Conservation (phyloP, 768 basidiomycete genomes). For the Lactarius akahatsu region DNA sequence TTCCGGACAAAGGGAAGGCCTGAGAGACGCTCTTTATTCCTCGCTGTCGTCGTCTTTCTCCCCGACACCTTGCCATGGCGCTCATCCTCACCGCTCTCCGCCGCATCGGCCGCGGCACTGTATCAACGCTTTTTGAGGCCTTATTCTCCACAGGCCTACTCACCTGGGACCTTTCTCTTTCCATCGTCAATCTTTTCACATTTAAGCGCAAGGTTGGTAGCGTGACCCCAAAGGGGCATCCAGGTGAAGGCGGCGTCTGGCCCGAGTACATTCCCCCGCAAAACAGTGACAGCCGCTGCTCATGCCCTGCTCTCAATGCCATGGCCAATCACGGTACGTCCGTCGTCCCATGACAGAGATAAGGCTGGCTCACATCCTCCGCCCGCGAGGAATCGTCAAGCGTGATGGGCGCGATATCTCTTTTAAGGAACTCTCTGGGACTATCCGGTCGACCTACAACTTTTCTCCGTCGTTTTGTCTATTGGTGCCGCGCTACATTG, state of each 20-base stretch:
- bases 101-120: conserved; percentile 20
- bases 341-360: background rate
- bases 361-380: background rate
- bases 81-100: conserved; percentile 21
- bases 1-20: too few relatives aligned
- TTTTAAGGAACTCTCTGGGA: conserved; percentile 48
- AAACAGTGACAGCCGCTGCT: conserved; percentile 66
- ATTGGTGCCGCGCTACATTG: conserved; percentile 62
- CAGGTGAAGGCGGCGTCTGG: conserved; percentile 64
- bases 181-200: conserved; percentile 50
- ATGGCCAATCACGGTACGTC: conserved; percentile 76
- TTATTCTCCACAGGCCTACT: conserved; percentile 35
- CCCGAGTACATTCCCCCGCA: conserved; percentile 59
- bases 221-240: conserved; percentile 54
- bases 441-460: conserved; percentile 51
- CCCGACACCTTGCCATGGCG: background rate
- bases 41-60: background rate
- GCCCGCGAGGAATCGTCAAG: conserved; percentile 42
- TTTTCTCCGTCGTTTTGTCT: conserved; percentile 65
- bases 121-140: conserved; percentile 4
- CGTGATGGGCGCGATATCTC: conserved; percentile 67
- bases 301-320: conserved; percentile 75
- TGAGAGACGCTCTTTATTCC: too few relatives aligned
- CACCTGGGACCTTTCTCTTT: conserved; percentile 53
- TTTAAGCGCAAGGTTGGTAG: conserved; percentile 51